Percentiles rank a stretch among this genome's conserved stretches.
phyloP scores from a whole-genome alignment of 1,139 yeast genomes.

The Candida albicans region DNA sequence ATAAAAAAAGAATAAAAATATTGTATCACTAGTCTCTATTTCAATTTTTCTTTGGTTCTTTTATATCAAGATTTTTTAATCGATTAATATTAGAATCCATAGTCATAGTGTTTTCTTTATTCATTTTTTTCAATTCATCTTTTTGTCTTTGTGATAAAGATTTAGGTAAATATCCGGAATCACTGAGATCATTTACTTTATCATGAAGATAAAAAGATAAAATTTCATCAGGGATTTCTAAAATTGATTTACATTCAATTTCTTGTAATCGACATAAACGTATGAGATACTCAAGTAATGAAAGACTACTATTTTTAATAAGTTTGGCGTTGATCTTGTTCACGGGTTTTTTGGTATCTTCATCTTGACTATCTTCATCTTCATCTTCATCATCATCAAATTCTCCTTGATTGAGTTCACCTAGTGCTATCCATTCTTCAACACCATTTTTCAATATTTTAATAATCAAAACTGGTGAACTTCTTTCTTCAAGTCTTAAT shows the following conservation, averaged over 20 bases:
- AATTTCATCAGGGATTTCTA: conserved; percentile 66
- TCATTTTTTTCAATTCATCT: conserved; percentile 15
- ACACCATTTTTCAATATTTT: conserved; percentile 33
- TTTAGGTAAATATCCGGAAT: conserved; percentile 24
- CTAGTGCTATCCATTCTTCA: conserved; percentile 57
- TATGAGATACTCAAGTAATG: conserved; percentile 65
- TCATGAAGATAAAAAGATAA: conserved; percentile 63
- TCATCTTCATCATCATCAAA: conserved; percentile 30
- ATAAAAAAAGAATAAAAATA: background rate
- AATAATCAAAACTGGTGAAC: conserved; percentile 68
- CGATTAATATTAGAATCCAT: conserved; percentile 38
- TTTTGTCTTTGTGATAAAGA: conserved; percentile 18
- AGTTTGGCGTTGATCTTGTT: conserved; percentile 15
- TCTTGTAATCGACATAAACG: conserved; percentile 64
- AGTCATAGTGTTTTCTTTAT: conserved; percentile 22
- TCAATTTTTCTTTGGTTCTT: conserved; percentile 2
- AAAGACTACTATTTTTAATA: conserved; percentile 34
- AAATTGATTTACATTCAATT: conserved; percentile 56
- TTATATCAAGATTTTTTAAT: conserved; percentile 31
- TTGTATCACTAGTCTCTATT: background rate
- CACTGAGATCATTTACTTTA: conserved; percentile 50
- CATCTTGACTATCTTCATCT: conserved; percentile 26
- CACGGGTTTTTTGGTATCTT: conserved; percentile 15
- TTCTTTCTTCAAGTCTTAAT: conserved; percentile 62
- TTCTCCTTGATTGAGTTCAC: conserved; percentile 36